Evolutionary conservation across 1,139 yeast genomes (phyloP).

Genomic region (Hansenula anomala): DNA sequence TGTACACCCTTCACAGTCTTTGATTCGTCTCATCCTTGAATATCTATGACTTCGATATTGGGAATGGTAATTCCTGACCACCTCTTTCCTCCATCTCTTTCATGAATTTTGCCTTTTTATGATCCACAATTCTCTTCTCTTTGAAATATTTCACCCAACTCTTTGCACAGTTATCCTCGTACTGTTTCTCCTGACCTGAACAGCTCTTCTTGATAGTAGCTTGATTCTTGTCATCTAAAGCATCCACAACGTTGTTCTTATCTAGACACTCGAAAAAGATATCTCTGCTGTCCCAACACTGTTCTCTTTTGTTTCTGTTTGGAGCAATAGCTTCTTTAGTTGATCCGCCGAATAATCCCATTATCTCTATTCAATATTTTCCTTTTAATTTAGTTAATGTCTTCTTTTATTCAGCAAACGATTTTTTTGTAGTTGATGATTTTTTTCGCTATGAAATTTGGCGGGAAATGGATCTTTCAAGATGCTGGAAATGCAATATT

Average conservation of each 20-base stretch:
- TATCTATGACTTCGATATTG: constrained; percentile 7
- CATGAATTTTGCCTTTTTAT: constrained; percentile 46
- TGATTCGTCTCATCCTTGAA: not conserved
- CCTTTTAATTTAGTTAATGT: no score
- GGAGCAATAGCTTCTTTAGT: constrained; percentile 34
- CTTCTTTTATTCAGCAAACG: no score
- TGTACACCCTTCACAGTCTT: no score
- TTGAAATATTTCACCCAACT: constrained; percentile 70
- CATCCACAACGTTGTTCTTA: constrained; percentile 43
- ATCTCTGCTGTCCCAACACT: constrained; percentile 70
- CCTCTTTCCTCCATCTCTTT: constrained; percentile 50
- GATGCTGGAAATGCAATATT: no score
- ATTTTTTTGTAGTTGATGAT: no score
- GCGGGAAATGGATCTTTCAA: no score
- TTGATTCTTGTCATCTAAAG: constrained; percentile 34
- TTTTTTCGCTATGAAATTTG: no score
- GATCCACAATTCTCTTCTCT: constrained; percentile 57
- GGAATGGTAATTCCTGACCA: constrained; percentile 25
- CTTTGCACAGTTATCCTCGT: constrained; percentile 52
- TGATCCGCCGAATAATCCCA: constrained; percentile 32
- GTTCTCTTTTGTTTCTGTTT: constrained; percentile 46
- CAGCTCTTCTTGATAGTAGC: constrained; percentile 35
- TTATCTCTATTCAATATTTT: constrained; percentile 6
- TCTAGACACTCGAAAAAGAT: constrained; percentile 54
- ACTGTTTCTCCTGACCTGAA: constrained; percentile 37